A percentile compares a stretch with the other conserved stretches of the same genome.
These are phyloP conservation scores for Colletotrichum ledebouriae DNA, from an alignment of 2,329 filamentous ascomycete genomes.

Conservation along the genomic window DNA sequence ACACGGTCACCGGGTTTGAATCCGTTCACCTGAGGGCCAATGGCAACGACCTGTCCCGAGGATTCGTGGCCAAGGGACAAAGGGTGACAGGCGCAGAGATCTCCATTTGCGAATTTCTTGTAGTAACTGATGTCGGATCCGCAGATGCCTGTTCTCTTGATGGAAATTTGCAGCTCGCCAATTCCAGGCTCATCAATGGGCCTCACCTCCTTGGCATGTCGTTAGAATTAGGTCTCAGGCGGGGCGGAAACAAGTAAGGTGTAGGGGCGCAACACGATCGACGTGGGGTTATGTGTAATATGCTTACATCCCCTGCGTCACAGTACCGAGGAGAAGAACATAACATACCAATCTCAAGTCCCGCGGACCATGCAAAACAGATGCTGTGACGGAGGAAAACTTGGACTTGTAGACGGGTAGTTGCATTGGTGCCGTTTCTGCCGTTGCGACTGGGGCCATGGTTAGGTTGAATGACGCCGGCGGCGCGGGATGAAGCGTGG, in stretches of 20 bases:
- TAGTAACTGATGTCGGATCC: constrained; percentile 80
- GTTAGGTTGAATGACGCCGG: constrained; percentile 47
- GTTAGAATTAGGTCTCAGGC: constrained; percentile 42
- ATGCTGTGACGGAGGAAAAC: constrained; percentile 62
- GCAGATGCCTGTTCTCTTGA: constrained; percentile 77
- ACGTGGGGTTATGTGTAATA: constrained; percentile 50
- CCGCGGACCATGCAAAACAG: constrained; percentile 68
- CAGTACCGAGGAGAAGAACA: constrained; percentile 18
- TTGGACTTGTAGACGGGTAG: constrained; percentile 58
- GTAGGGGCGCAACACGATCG: constrained; percentile 31
- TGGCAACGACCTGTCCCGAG: constrained; percentile 68
- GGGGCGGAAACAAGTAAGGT: constrained; percentile 23
- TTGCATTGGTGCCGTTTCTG: constrained; percentile 59
- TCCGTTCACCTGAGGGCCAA: constrained; percentile 66
- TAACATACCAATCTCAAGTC: constrained; percentile 69
- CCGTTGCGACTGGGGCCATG: constrained; percentile 66
- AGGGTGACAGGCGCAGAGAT: constrained; percentile 75
- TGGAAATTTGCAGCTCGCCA: constrained; percentile 74
- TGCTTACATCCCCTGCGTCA: constrained; percentile 36
- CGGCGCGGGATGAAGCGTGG: constrained; percentile 53
- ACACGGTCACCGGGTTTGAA: constrained; percentile 70
- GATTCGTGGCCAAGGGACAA: constrained; percentile 75
- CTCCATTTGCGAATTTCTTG: constrained; percentile 79
- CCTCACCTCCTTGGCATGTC: constrained; percentile 60
- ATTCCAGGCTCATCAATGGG: constrained; percentile 60